Conservation (phyloP, 768 basidiomycete genomes). For the Auriscalpium vulgare region DNA sequence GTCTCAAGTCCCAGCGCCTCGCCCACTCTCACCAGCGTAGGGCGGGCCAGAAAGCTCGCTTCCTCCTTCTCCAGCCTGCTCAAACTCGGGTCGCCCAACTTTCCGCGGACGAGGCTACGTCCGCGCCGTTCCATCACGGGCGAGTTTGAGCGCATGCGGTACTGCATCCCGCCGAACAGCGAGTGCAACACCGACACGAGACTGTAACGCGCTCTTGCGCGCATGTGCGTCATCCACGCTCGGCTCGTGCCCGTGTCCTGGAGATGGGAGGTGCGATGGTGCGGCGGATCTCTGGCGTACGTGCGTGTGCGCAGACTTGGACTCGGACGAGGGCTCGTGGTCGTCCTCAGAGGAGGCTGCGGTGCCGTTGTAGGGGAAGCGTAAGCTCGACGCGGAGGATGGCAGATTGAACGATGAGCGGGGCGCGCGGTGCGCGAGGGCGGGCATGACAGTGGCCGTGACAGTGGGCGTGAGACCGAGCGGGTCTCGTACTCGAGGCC, state of each 20-base stretch:
- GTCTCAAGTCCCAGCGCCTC: constrained; percentile 32
- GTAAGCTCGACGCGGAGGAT: not conserved
- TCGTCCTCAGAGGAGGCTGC: not conserved
- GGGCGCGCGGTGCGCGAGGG: not conserved
- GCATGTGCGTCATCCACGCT: constrained; percentile 5
- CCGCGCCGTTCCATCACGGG: not conserved
- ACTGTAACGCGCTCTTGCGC: constrained; percentile 4
- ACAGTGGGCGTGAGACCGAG: constrained; percentile 1
- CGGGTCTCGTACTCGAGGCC: not conserved
- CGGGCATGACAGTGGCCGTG: not conserved
- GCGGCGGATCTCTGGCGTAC: not conserved
- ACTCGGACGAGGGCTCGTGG: not conserved
- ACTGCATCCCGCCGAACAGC: constrained; percentile 6
- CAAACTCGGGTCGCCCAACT: not conserved
- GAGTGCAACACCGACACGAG: constrained; percentile 8
- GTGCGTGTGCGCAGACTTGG: not conserved
- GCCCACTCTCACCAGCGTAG: constrained; percentile 29
- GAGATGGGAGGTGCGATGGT: not conserved
- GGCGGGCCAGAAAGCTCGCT: constrained; percentile 25
- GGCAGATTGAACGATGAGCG: not conserved
- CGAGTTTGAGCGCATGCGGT: constrained; percentile 8
- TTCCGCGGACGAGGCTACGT: not conserved
- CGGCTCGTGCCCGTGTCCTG: not conserved
- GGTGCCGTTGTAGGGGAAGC: not conserved
- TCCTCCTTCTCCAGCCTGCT: constrained; percentile 5